A percentile compares a stretch with the other conserved stretches of the same genome.
Evolutionary conservation across 164 flowering plant genomes (phyloP).

Genomic region (Dillenia turbinata): DNA sequence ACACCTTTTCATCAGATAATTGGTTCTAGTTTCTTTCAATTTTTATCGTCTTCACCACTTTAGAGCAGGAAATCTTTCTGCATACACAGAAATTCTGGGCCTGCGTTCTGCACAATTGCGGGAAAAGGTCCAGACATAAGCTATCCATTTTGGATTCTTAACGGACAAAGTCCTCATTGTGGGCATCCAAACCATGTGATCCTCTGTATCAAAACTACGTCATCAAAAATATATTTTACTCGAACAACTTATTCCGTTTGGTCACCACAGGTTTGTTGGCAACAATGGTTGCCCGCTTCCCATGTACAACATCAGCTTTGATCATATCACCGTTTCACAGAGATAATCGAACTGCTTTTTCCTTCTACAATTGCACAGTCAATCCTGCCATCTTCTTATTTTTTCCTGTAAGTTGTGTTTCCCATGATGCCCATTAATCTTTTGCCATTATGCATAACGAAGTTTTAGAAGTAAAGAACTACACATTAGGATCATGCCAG

Average conservation of each 20-base stretch:
- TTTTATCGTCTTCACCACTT: constrained; percentile 14
- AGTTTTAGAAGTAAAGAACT: constrained; percentile 12
- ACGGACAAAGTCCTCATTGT: constrained; percentile 36
- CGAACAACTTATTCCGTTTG: constrained; percentile 24
- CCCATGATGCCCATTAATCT: constrained; percentile 17
- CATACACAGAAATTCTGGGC: constrained; percentile 23
- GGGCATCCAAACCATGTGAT: constrained; percentile 38
- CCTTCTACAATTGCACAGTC: constrained; percentile 37
- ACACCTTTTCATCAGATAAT: no score
- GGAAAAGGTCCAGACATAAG: constrained; percentile 32
- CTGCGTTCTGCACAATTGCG: constrained; percentile 48
- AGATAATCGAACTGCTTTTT: constrained; percentile 23
- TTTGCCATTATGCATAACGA: constrained; percentile 33
- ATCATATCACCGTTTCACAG: constrained; percentile 33
- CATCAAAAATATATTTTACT: constrained; percentile 34
- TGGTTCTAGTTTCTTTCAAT: neutral
- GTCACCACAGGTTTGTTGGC: constrained; percentile 14
- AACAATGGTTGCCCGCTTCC: constrained; percentile 33
- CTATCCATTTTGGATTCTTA: constrained; percentile 52
- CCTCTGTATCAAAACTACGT: constrained; percentile 32
- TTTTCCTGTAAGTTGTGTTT: constrained; percentile 18
- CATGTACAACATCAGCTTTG: constrained; percentile 30
- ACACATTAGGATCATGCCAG: constrained; percentile 24
- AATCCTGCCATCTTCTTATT: constrained; percentile 2
- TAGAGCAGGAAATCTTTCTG: constrained; percentile 11